Conservation (phyloP, 768 basidiomycete species). For the Mycena sanguinolenta region DNA sequence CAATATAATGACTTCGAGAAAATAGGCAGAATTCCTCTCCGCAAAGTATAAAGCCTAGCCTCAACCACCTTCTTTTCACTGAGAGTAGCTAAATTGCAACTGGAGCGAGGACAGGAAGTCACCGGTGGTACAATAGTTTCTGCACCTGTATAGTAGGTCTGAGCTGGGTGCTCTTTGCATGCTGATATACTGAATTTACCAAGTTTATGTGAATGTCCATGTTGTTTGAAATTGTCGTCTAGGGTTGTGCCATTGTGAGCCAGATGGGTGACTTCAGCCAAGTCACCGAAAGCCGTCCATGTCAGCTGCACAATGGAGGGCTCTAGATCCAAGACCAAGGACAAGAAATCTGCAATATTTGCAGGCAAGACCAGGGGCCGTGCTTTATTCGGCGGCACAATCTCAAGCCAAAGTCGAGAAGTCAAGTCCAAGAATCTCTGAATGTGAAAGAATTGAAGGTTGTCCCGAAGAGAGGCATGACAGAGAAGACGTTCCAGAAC, state of each 20-base stretch:
- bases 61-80: background rate
- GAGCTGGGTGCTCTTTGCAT: no score
- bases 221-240: background rate
- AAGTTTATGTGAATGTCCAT: background rate
- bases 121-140: background rate
- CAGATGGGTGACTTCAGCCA: background rate
- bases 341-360: background rate
- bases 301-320: background rate
- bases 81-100: background rate
- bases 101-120: background rate
- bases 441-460: background rate
- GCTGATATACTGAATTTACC: no score
- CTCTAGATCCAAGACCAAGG: background rate
- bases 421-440: background rate
- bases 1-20: conserved; percentile 12
- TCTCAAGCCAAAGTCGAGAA: background rate
- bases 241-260: background rate
- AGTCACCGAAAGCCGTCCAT: background rate
- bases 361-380: background rate
- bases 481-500: no score
- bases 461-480: background rate
- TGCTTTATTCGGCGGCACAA: background rate
- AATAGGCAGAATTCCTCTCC: background rate
- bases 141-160: background rate
- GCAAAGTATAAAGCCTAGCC: background rate